Conservation (phyloP, 306 rosid species). For the Dalbergia cochinchinensis region DNA sequence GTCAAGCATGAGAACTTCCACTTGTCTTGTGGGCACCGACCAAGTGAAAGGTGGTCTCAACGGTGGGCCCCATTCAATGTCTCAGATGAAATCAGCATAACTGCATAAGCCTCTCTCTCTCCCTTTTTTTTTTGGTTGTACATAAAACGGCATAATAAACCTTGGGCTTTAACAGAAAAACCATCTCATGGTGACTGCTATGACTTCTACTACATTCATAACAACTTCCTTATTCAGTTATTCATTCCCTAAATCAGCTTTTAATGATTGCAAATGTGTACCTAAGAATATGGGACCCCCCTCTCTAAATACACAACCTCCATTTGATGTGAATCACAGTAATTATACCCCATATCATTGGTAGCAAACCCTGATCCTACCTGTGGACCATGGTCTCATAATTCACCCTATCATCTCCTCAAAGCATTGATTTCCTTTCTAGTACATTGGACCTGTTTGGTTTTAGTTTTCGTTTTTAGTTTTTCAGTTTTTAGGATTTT, state of each 20-base stretch:
- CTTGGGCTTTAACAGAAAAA: slow-evolving; percentile 55
- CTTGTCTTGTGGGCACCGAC: neutral
- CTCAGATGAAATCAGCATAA: neutral
- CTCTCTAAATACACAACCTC: neutral
- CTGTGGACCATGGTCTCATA: neutral
- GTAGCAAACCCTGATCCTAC: neutral
- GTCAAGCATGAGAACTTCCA: neutral
- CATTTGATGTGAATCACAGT: slow-evolving; percentile 18
- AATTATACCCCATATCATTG: slow-evolving; percentile 31
- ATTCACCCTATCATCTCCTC: neutral
- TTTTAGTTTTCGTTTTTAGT: too few species aligned
- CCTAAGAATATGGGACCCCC: slow-evolving; percentile 1
- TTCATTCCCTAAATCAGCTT: slow-evolving; percentile 38
- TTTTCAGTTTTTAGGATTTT: too few species aligned
- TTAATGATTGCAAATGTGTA: slow-evolving; percentile 31
- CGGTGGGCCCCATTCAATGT: slow-evolving; percentile 35
- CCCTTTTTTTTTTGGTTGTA: too few species aligned
- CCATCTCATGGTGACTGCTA: slow-evolving; percentile 17
- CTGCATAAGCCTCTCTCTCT: too few species aligned
- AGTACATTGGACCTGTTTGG: too few species aligned
- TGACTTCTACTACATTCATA: slow-evolving; percentile 3
- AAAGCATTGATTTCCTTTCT: too few species aligned
- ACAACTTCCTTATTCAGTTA: neutral
- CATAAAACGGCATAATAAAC: neutral
- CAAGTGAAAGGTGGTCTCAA: slow-evolving; percentile 31